phyloP scores from a whole-genome alignment of 352 stramenopile species.

The Phytophthora citrophthora region DNA sequence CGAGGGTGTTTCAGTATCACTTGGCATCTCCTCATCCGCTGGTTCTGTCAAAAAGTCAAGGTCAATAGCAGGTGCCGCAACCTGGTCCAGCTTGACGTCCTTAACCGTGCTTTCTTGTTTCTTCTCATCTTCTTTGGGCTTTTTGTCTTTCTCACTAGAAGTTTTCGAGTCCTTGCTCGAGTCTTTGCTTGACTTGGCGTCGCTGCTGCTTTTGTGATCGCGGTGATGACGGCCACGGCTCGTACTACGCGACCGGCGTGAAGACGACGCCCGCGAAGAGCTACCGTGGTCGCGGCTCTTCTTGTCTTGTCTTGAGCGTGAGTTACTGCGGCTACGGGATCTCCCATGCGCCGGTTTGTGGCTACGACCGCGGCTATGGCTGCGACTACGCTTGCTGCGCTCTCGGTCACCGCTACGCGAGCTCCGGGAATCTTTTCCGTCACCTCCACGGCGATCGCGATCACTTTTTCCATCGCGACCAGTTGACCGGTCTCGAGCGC shows the following conservation, averaged over 20 bases:
- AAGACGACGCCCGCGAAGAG: conserved; percentile 33
- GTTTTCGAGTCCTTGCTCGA: conserved; percentile 21
- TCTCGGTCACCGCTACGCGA: conserved; percentile 40
- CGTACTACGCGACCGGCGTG: conserved; percentile 52
- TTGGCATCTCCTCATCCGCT: conserved; percentile 53
- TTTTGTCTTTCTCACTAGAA: conserved; percentile 39
- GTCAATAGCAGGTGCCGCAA: conserved; percentile 84
- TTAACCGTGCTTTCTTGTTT: conserved; percentile 57
- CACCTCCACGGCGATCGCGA: conserved; percentile 38
- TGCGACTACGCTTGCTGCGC: conserved; percentile 43
- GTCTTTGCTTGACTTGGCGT: conserved; percentile 28
- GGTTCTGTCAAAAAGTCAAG: conserved; percentile 75
- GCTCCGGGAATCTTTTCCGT: conserved; percentile 36
- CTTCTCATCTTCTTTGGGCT: conserved; percentile 39
- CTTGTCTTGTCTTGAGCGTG: conserved; percentile 44
- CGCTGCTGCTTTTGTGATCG: conserved; percentile 34
- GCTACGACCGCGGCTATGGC: conserved; percentile 50
- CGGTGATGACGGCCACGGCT: conserved; percentile 49
- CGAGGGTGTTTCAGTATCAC: conserved; percentile 44
- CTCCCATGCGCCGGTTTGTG: conserved; percentile 35
- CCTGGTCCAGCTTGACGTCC: conserved; percentile 80
- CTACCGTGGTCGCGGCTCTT: conserved; percentile 44
- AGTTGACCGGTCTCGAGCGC: conserved; percentile 29
- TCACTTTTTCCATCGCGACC: conserved; percentile 40
- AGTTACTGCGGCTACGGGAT: conserved; percentile 63